phyloP scores from a whole-genome alignment of 495 filamentous ascomycete species.

The Tirmania nivea region DNA sequence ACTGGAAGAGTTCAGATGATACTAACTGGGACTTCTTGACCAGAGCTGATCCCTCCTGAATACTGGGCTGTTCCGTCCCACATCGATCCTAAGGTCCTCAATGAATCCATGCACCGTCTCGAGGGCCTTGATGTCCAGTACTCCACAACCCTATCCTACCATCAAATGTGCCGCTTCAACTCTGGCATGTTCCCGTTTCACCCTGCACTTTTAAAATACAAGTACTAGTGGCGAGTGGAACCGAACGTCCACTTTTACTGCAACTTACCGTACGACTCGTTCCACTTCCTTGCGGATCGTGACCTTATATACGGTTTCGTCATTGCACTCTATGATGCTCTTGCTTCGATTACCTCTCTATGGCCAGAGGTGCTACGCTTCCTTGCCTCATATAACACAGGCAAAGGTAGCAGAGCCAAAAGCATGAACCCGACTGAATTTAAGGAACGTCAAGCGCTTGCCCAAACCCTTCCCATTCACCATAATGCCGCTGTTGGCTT shows the following conservation, averaged over 20 bases:
- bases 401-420: no score
- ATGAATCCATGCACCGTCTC: conserved; percentile 64
- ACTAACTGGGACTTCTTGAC: background rate
- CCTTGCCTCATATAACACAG: conserved; percentile 20
- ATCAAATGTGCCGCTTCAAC: conserved; percentile 99
- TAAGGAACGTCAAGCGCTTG: conserved; percentile 20
- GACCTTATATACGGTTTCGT: conserved; percentile 99
- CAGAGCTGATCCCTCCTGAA: conserved; percentile 72
- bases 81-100: conserved; percentile 73
- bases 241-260: conserved; percentile 99
- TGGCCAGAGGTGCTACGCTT: conserved; percentile 92
- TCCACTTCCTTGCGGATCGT: conserved; percentile 90
- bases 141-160: conserved; percentile 67
- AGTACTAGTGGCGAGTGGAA: conserved; percentile 98
- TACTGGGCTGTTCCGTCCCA: conserved; percentile 85
- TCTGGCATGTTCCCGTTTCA: conserved; percentile 95
- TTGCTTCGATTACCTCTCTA: conserved; percentile 62
- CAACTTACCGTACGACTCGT: conserved; percentile 95
- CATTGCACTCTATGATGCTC: conserved; percentile 88
- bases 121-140: conserved; percentile 77
- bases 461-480: conserved; percentile 61
- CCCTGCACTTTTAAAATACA: conserved; percentile 55
- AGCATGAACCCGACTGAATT: no score
- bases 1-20: conserved; percentile 1
- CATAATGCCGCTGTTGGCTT: conserved; percentile 70